Evolutionary conservation across 306 rosid genomes (phyloP).

Genomic region (Urtica urens): DNA sequence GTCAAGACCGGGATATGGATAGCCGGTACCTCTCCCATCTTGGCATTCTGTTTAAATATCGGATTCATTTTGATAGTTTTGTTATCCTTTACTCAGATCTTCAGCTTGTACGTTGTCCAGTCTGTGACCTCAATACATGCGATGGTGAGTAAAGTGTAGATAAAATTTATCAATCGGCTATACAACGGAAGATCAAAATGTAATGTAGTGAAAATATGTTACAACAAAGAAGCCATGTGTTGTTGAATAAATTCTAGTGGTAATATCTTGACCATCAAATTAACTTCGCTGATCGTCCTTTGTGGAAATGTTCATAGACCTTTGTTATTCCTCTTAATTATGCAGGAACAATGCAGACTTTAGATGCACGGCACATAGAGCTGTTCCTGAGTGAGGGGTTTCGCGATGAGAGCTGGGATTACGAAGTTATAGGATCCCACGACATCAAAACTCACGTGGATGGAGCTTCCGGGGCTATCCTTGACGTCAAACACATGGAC

Average conservation of each 20-base stretch:
- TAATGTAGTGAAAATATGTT: not conserved
- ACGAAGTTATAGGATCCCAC: constrained; percentile 70
- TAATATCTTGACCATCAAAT: not conserved
- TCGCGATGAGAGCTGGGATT: constrained; percentile 76
- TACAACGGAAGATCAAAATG: not conserved
- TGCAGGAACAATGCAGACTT: constrained; percentile 95
- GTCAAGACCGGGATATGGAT: constrained; percentile 86
- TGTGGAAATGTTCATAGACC: not conserved
- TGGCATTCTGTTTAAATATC: not conserved
- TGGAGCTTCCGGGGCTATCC: constrained; percentile 87
- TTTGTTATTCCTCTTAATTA: not conserved
- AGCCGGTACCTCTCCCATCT: constrained; percentile 44
- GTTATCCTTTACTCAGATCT: constrained; percentile 53
- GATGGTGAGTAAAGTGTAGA: constrained; percentile 47
- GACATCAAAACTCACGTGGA: constrained; percentile 60
- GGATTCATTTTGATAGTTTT: constrained; percentile 3
- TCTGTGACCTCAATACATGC: constrained; percentile 85
- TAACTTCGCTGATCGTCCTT: not conserved
- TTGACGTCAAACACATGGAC: constrained; percentile 51
- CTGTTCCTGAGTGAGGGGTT: constrained; percentile 65
- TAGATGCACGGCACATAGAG: constrained; percentile 88
- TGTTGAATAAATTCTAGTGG: not conserved
- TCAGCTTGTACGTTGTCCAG: constrained; percentile 95
- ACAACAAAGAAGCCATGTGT: not conserved
- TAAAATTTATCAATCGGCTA: not conserved